Evolutionary conservation across 2,329 filamentous ascomycete species (phyloP).

Genomic region (Lecanicillium sp.): DNA sequence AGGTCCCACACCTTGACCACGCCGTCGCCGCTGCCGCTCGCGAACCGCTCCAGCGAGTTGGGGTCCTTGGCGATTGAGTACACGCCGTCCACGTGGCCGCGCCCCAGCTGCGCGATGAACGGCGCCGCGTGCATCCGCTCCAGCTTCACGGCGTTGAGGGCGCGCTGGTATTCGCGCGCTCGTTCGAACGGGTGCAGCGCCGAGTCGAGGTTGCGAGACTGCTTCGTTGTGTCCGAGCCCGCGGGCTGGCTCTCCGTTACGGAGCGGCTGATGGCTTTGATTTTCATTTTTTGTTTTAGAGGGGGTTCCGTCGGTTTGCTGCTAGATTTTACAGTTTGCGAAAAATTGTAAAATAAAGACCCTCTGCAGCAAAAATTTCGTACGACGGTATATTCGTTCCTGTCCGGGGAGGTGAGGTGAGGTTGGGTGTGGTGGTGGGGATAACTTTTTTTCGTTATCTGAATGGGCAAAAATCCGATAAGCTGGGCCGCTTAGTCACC

Average conservation of each 20-base stretch:
- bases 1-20: slow-evolving; percentile 90
- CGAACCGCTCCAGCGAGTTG: slow-evolving; percentile 63
- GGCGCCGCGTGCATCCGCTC: slow-evolving; percentile 76
- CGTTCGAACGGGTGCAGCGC: slow-evolving; percentile 85
- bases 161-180: slow-evolving; percentile 62
- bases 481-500: slow-evolving; percentile 9
- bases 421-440: slow-evolving; percentile 5
- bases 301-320: too few species aligned
- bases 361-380: neutral
- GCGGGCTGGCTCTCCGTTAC: slow-evolving; percentile 57
- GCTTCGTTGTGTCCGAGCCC: slow-evolving; percentile 56
- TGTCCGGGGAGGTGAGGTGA: neutral
- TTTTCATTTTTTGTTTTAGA: slow-evolving; percentile 51
- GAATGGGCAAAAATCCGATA: slow-evolving; percentile 1
- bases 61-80: slow-evolving; percentile 78
- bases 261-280: slow-evolving; percentile 60
- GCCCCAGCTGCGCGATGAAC: slow-evolving; percentile 79
- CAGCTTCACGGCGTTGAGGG: slow-evolving; percentile 74
- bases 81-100: slow-evolving; percentile 82
- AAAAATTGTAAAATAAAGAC: too few species aligned
- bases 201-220: slow-evolving; percentile 70
- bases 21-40: slow-evolving; percentile 84
- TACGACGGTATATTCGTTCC: too few species aligned
- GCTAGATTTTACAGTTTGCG: neutral
- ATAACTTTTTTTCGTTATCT: slow-evolving; percentile 9